Base-by-base conservation (phyloP, 768 basidiomycete genomes). In the Boletus sp. region DNA sequence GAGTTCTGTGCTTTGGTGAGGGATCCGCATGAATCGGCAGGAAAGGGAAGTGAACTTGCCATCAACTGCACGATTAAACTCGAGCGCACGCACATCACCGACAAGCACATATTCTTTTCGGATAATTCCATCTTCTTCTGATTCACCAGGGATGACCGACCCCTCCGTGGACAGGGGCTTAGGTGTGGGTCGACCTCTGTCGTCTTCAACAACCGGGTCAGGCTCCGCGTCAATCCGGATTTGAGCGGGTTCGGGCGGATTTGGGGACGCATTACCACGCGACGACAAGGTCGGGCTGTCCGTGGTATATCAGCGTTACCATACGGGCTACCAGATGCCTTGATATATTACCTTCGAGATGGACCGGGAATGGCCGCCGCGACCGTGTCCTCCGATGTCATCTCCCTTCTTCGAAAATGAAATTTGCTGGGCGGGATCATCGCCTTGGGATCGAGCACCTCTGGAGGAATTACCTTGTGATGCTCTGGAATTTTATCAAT, bases 51-150 rank as follows among this genome's bases (percentile, higher is more conserved):
- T 25, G 25, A 17, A 70, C 84, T 62, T 56, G 90, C 95, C 95
- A 74, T 98, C 96, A 2, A 96, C 88, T 3, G 93, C 83, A 15
- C 84, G 83, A 67, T 92, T 93, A 68, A 98, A 92, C 67, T 98
- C 95, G 3, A 98, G 89, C 2, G 90, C 90, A 47, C 87, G 80
- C 50, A 82, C 83, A 69, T 99, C 93, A 40, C 88, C 94, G 1
- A 98, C 90, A 1, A 99, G 81, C 0, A 98, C 96, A 62, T 99
- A 99, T 64, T 98, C 96, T 57, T 84, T 80, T 49, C 87, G 79
- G 46, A 92, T 76, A 47, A 85, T 75, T 0, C 88, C 88, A 64
- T 91, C 89, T 65, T 92, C 89, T 64, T 91, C 90, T 0, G 85
- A 88, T 68, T 92, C 89, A 4, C 90, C 90, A 11, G 89, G 89